Percentiles rank a stretch among this genome's conserved stretches.
phyloP scores from a whole-genome alignment of 371 early-diverging fungal species.

The Mortierella sp. region DNA sequence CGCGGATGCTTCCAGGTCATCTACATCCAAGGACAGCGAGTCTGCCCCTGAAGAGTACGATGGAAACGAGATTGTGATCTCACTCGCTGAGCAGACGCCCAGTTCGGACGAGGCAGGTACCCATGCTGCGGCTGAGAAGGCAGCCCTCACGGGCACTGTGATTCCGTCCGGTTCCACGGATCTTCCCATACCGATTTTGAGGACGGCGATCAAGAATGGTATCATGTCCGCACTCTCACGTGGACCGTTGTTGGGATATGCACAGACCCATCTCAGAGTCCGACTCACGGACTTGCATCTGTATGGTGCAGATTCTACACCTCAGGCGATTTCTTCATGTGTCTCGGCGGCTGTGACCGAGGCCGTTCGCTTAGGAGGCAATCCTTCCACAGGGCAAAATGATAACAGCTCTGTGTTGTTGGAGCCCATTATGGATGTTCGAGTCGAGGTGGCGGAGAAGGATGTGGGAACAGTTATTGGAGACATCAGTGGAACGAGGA shows the following conservation, averaged over 20 bases:
- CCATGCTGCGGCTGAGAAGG: conserved; percentile 26
- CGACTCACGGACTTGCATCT: conserved; percentile 64
- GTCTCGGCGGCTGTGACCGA: conserved; percentile 70
- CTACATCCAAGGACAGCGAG: conserved; percentile 3
- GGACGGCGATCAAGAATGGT: conserved; percentile 74
- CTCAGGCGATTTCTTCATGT: conserved; percentile 75
- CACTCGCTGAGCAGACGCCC: conserved; percentile 22
- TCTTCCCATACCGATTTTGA: conserved; percentile 49
- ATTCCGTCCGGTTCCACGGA: conserved; percentile 56
- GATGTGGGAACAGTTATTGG: conserved; percentile 85
- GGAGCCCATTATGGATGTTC: conserved; percentile 91
- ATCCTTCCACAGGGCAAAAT: neutral
- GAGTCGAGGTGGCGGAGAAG: conserved; percentile 75
- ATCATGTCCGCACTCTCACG: conserved; percentile 78
- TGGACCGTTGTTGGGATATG: conserved; percentile 87
- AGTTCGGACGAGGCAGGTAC: conserved; percentile 23
- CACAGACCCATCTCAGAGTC: conserved; percentile 76
- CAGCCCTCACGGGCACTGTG: conserved; percentile 18
- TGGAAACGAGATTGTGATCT: conserved; percentile 45
- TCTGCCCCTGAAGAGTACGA: conserved; percentile 35
- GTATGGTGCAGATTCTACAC: conserved; percentile 73
- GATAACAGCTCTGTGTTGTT: conserved; percentile 65
- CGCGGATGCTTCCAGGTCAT: neutral
- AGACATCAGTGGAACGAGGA: conserved; percentile 81
- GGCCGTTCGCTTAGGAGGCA: conserved; percentile 65